Percentiles rank a stretch among this genome's conserved stretches.
These are phyloP conservation scores for Epichloe typhina DNA, from an alignment of 2,329 filamentous ascomycete species.

Conservation along the genomic window DNA sequence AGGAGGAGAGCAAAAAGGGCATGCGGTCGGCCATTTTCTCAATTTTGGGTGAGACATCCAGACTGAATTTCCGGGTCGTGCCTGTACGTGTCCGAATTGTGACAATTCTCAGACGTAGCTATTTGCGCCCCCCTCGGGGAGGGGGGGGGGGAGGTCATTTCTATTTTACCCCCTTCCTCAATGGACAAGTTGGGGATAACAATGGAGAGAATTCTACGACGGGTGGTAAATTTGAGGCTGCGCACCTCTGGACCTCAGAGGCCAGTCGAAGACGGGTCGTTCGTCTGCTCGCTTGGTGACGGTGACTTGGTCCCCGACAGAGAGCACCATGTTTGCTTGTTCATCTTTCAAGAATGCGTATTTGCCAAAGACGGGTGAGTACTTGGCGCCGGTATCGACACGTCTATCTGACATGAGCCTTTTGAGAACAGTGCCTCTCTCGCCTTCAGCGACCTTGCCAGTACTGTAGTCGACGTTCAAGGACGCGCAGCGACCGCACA, in stretches of 20 bases:
- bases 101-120: no score
- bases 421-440: constrained; percentile 51
- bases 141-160: no score
- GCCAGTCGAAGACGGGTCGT: constrained; percentile 42
- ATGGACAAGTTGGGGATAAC: not conserved
- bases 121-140: no score
- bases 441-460: constrained; percentile 42
- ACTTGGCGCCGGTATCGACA: constrained; percentile 55
- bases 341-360: constrained; percentile 46
- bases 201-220: not conserved
- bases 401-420: constrained; percentile 56
- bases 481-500: constrained; percentile 56
- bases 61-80: no score
- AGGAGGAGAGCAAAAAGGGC: no score
- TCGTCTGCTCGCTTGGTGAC: constrained; percentile 37
- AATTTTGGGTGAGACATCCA: no score
- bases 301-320: constrained; percentile 42
- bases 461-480: constrained; percentile 60
- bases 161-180: no score
- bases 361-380: constrained; percentile 58
- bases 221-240: constrained; percentile 14
- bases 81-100: no score
- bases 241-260: constrained; percentile 12
- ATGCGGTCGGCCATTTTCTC: no score
- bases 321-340: constrained; percentile 21